Evolutionary conservation across 2,329 filamentous ascomycete species (phyloP), one percentile per base, ranked within the genome.

Genomic region (Bretziella fagacearum): DNA sequence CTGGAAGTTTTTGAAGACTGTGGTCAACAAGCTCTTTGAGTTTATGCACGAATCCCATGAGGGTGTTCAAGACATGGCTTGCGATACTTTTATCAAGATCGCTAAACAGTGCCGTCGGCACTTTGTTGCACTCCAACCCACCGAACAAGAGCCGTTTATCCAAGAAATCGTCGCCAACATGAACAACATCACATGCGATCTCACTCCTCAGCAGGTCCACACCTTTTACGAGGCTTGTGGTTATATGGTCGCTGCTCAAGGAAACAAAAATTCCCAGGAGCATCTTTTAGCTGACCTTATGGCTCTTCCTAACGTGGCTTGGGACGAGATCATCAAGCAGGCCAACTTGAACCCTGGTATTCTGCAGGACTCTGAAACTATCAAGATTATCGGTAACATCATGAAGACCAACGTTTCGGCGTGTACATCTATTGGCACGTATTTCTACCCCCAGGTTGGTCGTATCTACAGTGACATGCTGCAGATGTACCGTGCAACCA

Each of bases 321-420:
- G 91, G 91, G 87, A 95, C 59, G 77, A 81, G 57, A 95, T 98
- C 57, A 98, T 98, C 59, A 76, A 77, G 55, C 76, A 82, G 58
- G 91, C 91, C 20, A 91, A 84, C 47, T 72, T 81, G 52, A 80
- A 95, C 59, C 85, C 91, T 0, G 73, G 78, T 18, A 86, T 91
- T 54, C 71, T 98, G 10, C 85, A 96, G 61, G 86, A 96, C 58
- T 70, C 79, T 8, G 87, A 98, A 55, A 93, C 87, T 1, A 96
- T 98, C 67, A 98, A 98, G 69, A 80, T 98, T 55, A 87, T 98
- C 53, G 91, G 91, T 54, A 98, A 98, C 65, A 95, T 98, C 60
- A 98, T 98, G 91, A 98, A 98, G 74, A 98, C 91, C 1, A 98
- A 98, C 57, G 91, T 98, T 3, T 89, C 93, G n/a, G 91, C 91